Evolutionary conservation across 2,329 filamentous ascomycete genomes (phyloP).

Genomic region (Alternaria angustiovoidea): DNA sequence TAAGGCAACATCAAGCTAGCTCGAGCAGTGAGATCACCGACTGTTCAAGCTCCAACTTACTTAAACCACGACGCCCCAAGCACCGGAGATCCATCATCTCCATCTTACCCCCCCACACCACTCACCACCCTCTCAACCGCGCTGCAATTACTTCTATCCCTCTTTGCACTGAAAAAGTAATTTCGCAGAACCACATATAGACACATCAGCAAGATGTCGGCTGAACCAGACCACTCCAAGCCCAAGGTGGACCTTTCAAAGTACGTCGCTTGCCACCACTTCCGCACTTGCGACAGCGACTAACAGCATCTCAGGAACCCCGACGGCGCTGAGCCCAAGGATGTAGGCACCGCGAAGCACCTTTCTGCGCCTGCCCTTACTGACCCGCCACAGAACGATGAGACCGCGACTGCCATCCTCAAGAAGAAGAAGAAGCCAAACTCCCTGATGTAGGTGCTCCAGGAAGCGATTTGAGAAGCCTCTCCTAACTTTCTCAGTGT

Average conservation of each 20-base stretch:
- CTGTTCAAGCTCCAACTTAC: constrained; percentile 40
- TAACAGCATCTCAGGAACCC: constrained; percentile 73
- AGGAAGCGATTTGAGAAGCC: neutral
- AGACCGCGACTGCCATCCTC: constrained; percentile 92
- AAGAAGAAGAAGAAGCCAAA: constrained; percentile 99
- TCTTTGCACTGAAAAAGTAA: constrained; percentile 14
- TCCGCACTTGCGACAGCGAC: constrained; percentile 29
- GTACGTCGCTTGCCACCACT: constrained; percentile 47
- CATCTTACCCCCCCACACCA: constrained; percentile 38
- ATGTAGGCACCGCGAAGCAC: constrained; percentile 61
- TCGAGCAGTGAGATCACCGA: constrained; percentile 40
- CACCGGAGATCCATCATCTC: constrained; percentile 29
- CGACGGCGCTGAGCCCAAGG: constrained; percentile 86
- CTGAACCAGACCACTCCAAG: constrained; percentile 59
- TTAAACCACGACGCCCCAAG: constrained; percentile 46
- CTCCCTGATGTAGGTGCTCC: constrained; percentile 81
- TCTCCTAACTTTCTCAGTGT: constrained; percentile 69
- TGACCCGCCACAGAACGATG: constrained; percentile 72
- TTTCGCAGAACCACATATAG: constrained; percentile 27
- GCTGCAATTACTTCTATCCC: constrained; percentile 26
- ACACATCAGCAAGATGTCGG: constrained; percentile 55
- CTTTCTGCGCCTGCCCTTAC: constrained; percentile 28
- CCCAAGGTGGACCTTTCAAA: constrained; percentile 59
- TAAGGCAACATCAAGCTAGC: constrained; percentile 37
- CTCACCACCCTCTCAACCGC: constrained; percentile 24